Evolutionary conservation across 306 rosid genomes (phyloP).

Genomic region (Quercus engelmannii): DNA sequence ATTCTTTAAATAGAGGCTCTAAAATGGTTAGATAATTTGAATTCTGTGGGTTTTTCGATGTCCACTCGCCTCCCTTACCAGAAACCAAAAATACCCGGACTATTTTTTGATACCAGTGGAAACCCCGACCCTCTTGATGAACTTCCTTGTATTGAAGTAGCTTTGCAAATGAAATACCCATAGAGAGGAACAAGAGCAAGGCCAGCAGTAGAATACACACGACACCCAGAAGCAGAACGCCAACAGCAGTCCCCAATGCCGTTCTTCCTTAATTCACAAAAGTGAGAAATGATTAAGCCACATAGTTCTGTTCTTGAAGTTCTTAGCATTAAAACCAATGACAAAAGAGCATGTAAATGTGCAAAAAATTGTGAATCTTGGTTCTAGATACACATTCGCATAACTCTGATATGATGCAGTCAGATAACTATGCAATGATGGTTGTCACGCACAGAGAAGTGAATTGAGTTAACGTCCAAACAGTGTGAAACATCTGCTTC

Average conservation of each 20-base stretch:
- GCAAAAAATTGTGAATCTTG: too few species aligned
- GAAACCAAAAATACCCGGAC: slow-evolving; percentile 72
- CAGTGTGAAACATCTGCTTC: too few species aligned
- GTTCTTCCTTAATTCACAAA: slow-evolving; percentile 48
- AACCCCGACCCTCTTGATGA: slow-evolving; percentile 60
- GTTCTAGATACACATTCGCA: too few species aligned
- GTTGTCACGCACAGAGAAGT: too few species aligned
- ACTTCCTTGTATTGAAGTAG: slow-evolving; percentile 93
- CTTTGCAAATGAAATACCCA: slow-evolving; percentile 79
- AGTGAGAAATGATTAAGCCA: neutral
- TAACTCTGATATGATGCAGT: too few species aligned
- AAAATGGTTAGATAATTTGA: too few species aligned
- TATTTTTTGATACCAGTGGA: slow-evolving; percentile 73
- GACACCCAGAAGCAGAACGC: slow-evolving; percentile 50
- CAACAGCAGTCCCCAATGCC: slow-evolving; percentile 48
- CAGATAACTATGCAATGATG: neutral
- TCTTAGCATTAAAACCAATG: neutral
- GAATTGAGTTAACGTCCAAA: too few species aligned
- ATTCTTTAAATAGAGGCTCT: too few species aligned
- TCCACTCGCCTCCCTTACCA: neutral
- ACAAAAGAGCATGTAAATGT: too few species aligned
- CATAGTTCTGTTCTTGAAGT: neutral
- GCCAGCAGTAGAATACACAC: slow-evolving; percentile 46
- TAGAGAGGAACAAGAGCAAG: slow-evolving; percentile 72
- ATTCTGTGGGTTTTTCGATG: too few species aligned